These are phyloP conservation scores for Phalaenopsis hybrid DNA, from an alignment of 116 monocot species.

Conservation along the genomic window DNA sequence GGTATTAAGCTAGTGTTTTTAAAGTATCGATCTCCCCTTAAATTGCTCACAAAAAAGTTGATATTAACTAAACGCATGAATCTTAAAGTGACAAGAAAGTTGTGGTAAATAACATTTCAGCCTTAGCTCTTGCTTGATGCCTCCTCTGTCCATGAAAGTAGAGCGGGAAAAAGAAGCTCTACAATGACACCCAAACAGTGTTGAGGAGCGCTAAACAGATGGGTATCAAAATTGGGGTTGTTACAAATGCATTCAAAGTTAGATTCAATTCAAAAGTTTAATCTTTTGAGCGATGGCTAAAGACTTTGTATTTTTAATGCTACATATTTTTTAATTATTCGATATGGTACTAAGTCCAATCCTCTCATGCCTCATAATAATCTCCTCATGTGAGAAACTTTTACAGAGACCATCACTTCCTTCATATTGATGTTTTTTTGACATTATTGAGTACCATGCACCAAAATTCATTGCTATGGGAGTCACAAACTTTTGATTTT, in stretches of 20 bases:
- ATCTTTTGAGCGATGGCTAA: neutral
- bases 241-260: neutral
- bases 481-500: neutral
- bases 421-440: neutral
- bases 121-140: neutral
- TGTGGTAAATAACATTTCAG: neutral
- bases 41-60: neutral
- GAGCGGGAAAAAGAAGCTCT: neutral
- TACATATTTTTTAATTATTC: neutral
- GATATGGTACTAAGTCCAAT: neutral
- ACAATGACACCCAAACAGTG: neutral
- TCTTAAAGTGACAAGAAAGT: neutral
- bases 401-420: neutral
- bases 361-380: neutral
- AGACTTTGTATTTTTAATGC: no score
- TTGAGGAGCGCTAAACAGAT: neutral
- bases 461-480: neutral
- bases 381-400: neutral
- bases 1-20: slow-evolving; percentile 21
- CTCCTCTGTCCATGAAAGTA: neutral
- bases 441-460: neutral
- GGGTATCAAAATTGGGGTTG: neutral
- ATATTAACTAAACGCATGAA: neutral
- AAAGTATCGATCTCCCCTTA: neutral
- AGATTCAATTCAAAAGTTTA: neutral